Evolutionary conservation across 2,329 filamentous ascomycete genomes (phyloP).

Genomic region (Samsoniella hepiali): DNA sequence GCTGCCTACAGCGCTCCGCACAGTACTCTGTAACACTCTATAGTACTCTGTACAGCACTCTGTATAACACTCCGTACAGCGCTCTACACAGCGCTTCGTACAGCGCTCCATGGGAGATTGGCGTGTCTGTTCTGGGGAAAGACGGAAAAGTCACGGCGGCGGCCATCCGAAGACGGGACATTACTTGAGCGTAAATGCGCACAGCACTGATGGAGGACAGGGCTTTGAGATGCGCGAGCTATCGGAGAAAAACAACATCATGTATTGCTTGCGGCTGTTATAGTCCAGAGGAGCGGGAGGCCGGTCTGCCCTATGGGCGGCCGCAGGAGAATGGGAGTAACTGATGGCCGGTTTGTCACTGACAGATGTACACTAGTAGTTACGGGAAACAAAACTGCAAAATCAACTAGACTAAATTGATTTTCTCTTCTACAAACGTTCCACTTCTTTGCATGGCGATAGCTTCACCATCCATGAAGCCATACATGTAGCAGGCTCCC

Average conservation of each 20-base stretch:
- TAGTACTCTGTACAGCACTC: no score
- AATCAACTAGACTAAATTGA: neutral
- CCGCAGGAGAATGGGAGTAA: neutral
- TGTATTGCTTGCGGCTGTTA: slow-evolving; percentile 9
- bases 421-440: neutral
- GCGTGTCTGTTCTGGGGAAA: neutral
- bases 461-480: neutral
- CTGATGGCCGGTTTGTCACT: no score
- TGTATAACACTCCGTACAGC: no score
- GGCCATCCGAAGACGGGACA: slow-evolving; percentile 6
- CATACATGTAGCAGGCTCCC: neutral
- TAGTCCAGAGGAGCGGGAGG: slow-evolving; percentile 5
- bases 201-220: neutral
- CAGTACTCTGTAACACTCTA: no score
- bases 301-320: neutral
- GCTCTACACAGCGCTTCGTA: no score
- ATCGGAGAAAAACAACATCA: neutral
- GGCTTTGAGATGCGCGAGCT: slow-evolving; percentile 5
- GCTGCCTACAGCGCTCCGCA: no score
- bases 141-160: neutral
- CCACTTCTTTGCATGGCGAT: neutral
- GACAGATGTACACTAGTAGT: no score
- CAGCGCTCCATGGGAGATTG: neutral
- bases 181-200: slow-evolving; percentile 5
- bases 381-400: neutral